Base-by-base conservation (phyloP, 768 basidiomycete genomes). In the Psilocybe sp. region DNA sequence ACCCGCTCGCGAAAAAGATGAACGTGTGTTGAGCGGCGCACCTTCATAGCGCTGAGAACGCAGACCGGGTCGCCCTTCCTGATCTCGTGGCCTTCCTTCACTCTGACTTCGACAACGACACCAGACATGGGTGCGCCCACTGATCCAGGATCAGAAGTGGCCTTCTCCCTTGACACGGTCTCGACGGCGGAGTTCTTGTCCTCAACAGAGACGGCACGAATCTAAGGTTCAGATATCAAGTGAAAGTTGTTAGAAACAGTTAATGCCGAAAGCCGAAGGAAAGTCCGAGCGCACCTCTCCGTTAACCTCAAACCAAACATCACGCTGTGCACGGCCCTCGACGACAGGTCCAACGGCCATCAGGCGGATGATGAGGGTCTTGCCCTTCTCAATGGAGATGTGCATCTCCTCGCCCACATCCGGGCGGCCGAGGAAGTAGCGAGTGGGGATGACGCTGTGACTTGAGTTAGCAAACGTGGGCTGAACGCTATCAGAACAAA, bases 241-340 rank as follows among this genome's bases (percentile, higher is more conserved):
- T 44, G 51, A 23, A 31, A 50, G 38, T 55, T 13, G 49, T 33
- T 36, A 42, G 40, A 36, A 20, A 44, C 43, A 32, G 20, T 52
- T 36, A 39, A 38, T 49, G 32, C 28, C 23, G 43, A 46, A 46
- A 44, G 23, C 23, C 23, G 23, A 28, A 28, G 23, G 23, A 28
- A 28, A 7, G 23, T 28, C 23, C 44, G 44, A 46, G 51, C 72
- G 63, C 63, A 89, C 90, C 78, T 96, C 92, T 70, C 94, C 94
- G 60, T 96, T 96, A 52, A 96, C 89, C 76, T 98, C 96, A 65
- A 98, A 96, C 90, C 96, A 97, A 51, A 96, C 92, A 66, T 98
- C 95, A 60, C 96, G 85, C 62, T 92, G 89, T 18, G 95, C 92
- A 59, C 84, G 88, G 34, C 89, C 89, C 66, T 93, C 86, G 46